phyloP scores from a whole-genome alignment of 495 filamentous ascomycete species.

The Penicillium alfredii region DNA sequence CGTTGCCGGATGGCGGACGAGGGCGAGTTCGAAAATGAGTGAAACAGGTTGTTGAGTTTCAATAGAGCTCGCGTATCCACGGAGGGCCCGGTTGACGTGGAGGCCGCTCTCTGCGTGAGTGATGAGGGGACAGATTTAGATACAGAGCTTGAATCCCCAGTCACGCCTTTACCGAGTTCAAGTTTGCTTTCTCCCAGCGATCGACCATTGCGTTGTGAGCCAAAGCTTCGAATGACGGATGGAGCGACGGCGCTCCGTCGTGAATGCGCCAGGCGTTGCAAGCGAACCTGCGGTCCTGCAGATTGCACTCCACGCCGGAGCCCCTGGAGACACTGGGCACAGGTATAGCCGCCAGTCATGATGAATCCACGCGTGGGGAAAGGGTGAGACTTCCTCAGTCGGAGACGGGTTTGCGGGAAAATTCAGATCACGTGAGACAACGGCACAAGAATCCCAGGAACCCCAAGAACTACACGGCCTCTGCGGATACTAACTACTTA shows the following conservation, averaged over 20 bases:
- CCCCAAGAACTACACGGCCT: no score
- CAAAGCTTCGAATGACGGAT: conserved; percentile 28
- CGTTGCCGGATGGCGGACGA: conserved; percentile 75
- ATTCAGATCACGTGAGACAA: no score
- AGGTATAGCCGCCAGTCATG: conserved; percentile 41
- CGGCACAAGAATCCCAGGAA: no score
- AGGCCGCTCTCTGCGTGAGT: conserved; percentile 22
- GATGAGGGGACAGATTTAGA: conserved; percentile 9
- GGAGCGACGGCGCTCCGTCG: conserved; percentile 22
- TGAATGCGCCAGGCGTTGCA: conserved; percentile 20
- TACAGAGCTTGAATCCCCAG: conserved; percentile 5
- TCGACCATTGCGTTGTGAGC: conserved; percentile 22
- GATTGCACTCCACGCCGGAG: conserved; percentile 25
- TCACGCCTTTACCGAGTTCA: conserved; percentile 12
- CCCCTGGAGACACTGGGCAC: conserved; percentile 38
- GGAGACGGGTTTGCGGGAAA: no score
- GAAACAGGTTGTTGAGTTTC: conserved; percentile 79
- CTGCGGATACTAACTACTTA: no score
- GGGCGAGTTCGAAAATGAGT: conserved; percentile 82
- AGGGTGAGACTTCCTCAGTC: no score
- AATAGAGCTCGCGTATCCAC: conserved; percentile 49
- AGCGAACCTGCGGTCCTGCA: conserved; percentile 13
- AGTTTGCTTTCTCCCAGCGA: conserved; percentile 9
- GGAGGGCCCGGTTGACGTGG: conserved; percentile 18
- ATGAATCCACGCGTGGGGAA: conserved; percentile 14